phyloP scores from a whole-genome alignment of 306 rosid species.

The Styphnolobium japonicum region DNA sequence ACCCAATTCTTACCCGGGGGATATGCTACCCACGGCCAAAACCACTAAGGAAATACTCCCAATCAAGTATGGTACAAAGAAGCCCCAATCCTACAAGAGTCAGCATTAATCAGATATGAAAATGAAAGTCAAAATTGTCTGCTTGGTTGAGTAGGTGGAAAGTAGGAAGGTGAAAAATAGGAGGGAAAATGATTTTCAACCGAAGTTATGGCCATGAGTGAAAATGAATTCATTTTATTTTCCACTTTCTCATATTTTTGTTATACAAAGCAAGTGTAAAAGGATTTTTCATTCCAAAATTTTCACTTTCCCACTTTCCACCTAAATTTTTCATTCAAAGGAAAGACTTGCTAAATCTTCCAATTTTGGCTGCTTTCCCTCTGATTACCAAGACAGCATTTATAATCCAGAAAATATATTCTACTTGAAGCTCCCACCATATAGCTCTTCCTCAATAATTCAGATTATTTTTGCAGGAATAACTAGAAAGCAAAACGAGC shows the following conservation, averaged over 20 bases:
- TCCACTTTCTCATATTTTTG: neutral
- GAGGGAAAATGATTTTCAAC: neutral
- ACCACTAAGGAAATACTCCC: slow-evolving; percentile 90
- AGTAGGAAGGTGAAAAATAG: neutral
- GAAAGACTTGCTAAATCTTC: neutral
- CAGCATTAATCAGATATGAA: slow-evolving; percentile 26
- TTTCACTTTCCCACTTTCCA: neutral
- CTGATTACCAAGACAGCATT: neutral
- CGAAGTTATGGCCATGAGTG: neutral
- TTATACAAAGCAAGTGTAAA: neutral
- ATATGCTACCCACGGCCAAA: slow-evolving; percentile 85
- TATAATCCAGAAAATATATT: neutral
- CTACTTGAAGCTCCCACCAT: neutral
- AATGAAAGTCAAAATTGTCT: slow-evolving; percentile 18
- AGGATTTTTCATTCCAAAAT: neutral
- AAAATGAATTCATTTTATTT: neutral
- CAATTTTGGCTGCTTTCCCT: neutral
- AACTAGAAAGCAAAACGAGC: neutral
- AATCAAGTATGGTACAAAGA: slow-evolving; percentile 85
- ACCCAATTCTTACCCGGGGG: slow-evolving; percentile 74
- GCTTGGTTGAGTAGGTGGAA: neutral
- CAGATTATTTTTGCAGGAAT: neutral
- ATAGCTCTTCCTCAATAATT: neutral
- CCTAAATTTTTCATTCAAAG: too few species aligned
- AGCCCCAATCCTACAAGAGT: slow-evolving; percentile 83